Conservation (phyloP, 148 eudicot species). For the Hydrangea macrophylla region DNA sequence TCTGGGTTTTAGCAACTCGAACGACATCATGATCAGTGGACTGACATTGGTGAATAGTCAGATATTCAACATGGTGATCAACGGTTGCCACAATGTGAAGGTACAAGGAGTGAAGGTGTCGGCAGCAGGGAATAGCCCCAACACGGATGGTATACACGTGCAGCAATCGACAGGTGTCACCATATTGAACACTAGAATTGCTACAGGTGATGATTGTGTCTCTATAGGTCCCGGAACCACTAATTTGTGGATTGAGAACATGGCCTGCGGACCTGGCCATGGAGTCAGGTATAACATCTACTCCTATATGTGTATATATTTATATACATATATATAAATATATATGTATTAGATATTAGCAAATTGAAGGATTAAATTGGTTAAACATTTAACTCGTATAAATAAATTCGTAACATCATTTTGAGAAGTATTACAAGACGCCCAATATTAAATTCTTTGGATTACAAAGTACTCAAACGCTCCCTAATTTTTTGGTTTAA, state of each 20-base stretch:
- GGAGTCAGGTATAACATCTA: slow-evolving; percentile 36
- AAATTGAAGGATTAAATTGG: too few relatives aligned
- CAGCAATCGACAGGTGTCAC: slow-evolving; percentile 29
- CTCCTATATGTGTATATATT: neutral
- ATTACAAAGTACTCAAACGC: too few relatives aligned
- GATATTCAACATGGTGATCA: slow-evolving; percentile 45
- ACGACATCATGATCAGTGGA: slow-evolving; percentile 30
- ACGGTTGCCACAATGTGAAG: slow-evolving; percentile 33
- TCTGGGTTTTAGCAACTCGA: slow-evolving; percentile 31
- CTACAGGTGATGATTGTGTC: slow-evolving; percentile 59
- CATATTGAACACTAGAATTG: slow-evolving; percentile 31
- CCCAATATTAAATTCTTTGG: too few relatives aligned
- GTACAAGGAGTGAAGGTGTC: slow-evolving; percentile 27
- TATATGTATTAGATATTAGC: too few relatives aligned
- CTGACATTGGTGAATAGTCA: slow-evolving; percentile 43
- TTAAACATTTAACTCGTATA: too few relatives aligned
- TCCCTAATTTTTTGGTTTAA: too few relatives aligned
- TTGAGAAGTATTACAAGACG: too few relatives aligned
- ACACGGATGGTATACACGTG: slow-evolving; percentile 66
- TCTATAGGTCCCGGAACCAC: slow-evolving; percentile 52
- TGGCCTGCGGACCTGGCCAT: slow-evolving; percentile 55
- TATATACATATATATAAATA: too few relatives aligned
- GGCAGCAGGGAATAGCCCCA: slow-evolving; percentile 52
- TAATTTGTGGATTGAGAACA: slow-evolving; percentile 34
- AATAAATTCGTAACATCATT: too few relatives aligned